Conservation (phyloP, 2,329 filamentous ascomycete genomes). For the Alternaria sp. region DNA sequence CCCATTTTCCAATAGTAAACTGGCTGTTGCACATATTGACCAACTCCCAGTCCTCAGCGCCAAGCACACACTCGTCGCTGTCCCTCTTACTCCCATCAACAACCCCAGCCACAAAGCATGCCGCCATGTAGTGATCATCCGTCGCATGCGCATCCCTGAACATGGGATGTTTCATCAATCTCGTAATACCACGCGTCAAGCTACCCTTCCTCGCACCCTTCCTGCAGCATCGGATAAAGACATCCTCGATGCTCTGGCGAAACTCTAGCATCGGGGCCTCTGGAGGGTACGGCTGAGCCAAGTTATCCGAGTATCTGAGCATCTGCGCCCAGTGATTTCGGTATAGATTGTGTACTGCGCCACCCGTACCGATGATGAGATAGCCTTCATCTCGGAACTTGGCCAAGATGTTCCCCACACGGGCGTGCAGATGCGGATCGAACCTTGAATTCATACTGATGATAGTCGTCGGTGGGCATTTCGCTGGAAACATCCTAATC, state of each 20-base stretch:
- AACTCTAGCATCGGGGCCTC: slow-evolving; percentile 70
- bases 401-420: slow-evolving; percentile 65
- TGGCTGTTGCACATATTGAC: slow-evolving; percentile 50
- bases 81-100: slow-evolving; percentile 34
- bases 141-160: slow-evolving; percentile 73
- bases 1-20: slow-evolving; percentile 43
- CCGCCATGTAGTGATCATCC: slow-evolving; percentile 74
- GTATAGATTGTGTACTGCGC: slow-evolving; percentile 75
- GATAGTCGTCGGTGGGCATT: slow-evolving; percentile 72
- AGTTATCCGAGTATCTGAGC: slow-evolving; percentile 69
- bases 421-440: slow-evolving; percentile 65
- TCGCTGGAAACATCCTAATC: slow-evolving; percentile 72
- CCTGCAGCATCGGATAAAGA: slow-evolving; percentile 59
- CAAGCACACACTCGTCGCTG: slow-evolving; percentile 37
- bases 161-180: slow-evolving; percentile 72
- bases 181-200: slow-evolving; percentile 64
- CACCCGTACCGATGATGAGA: slow-evolving; percentile 67
- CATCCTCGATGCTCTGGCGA: slow-evolving; percentile 70
- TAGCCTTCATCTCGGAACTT: slow-evolving; percentile 64
- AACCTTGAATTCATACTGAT: slow-evolving; percentile 64
- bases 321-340: slow-evolving; percentile 72
- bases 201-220: slow-evolving; percentile 58
- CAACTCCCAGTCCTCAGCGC: slow-evolving; percentile 47
- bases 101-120: slow-evolving; percentile 68
- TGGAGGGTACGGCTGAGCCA: slow-evolving; percentile 66